A percentile compares a stretch with the other conserved stretches of the same genome.
Evolutionary conservation across 805 yeast species (phyloP).

Genomic region (Candida quercuum): DNA sequence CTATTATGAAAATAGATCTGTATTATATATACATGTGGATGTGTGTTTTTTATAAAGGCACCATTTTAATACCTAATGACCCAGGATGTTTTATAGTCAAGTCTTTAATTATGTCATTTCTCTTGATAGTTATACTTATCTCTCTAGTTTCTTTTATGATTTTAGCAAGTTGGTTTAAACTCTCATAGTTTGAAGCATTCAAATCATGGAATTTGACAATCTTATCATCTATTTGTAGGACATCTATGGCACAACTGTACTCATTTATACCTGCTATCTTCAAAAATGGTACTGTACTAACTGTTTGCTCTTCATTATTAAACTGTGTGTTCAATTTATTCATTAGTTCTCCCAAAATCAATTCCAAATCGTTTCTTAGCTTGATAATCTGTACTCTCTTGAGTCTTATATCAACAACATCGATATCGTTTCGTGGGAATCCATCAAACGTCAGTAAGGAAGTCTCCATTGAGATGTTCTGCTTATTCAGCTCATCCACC

Average conservation of each 20-base stretch:
- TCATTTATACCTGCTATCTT: conserved; percentile 35
- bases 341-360: conserved; percentile 43
- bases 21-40: neutral
- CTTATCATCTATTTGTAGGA: conserved; percentile 50
- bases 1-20: neutral
- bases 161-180: conserved; percentile 33
- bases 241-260: conserved; percentile 43
- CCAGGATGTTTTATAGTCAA: conserved; percentile 18
- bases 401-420: conserved; percentile 63
- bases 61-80: conserved; percentile 18
- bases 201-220: conserved; percentile 50
- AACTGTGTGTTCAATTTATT: neutral
- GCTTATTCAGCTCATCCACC: conserved; percentile 29
- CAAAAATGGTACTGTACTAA: conserved; percentile 29
- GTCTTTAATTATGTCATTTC: conserved; percentile 1
- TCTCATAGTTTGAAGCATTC: conserved; percentile 50
- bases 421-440: conserved; percentile 80
- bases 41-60: conserved; percentile 35
- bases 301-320: conserved; percentile 44
- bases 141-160: neutral
- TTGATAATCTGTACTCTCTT: conserved; percentile 61
- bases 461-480: conserved; percentile 57
- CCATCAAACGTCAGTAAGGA: conserved; percentile 68
- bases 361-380: conserved; percentile 62
- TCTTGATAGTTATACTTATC: conserved; percentile 1